These are phyloP conservation scores for Daldinia grandis DNA, from an alignment of 495 filamentous ascomycete genomes.

Conservation along the genomic window DNA sequence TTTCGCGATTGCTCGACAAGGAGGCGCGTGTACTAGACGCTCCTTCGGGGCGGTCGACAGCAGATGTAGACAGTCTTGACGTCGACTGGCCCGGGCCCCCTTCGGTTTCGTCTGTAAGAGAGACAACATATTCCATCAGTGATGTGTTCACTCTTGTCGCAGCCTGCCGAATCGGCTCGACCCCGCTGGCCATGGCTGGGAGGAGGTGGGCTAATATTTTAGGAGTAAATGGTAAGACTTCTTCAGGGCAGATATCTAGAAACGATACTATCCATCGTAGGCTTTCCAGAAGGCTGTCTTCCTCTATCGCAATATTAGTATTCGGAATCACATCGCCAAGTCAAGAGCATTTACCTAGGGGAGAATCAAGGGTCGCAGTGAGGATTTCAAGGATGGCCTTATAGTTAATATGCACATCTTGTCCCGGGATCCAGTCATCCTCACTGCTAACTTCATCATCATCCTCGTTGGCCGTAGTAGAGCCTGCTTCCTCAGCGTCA, in stretches of 20 bases:
- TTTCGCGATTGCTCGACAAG: conserved; percentile 62
- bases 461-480: conserved; percentile 67
- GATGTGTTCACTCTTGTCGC: conserved; percentile 89
- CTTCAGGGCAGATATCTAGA: conserved; percentile 96
- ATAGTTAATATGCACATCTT: conserved; percentile 95
- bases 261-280: conserved; percentile 96
- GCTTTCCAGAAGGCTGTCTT: conserved; percentile 89
- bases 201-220: conserved; percentile 89
- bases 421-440: conserved; percentile 95
- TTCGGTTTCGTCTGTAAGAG: conserved; percentile 79
- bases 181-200: conserved; percentile 91
- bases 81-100: conserved; percentile 51
- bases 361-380: conserved; percentile 87
- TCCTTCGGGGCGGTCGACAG: conserved; percentile 65
- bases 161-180: conserved; percentile 86
- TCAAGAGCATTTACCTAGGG: conserved; percentile 66
- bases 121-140: conserved; percentile 89
- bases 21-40: conserved; percentile 60
- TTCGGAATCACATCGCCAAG: conserved; percentile 5
- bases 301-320: conserved; percentile 61
- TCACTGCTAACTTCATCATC: conserved; percentile 67
- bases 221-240: conserved; percentile 95
- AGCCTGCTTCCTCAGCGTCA: conserved; percentile 64
- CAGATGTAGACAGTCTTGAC: conserved; percentile 59
- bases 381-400: conserved; percentile 91